phyloP scores from a whole-genome alignment of 2,329 filamentous ascomycete species.

The Colletotrichum viniferum region DNA sequence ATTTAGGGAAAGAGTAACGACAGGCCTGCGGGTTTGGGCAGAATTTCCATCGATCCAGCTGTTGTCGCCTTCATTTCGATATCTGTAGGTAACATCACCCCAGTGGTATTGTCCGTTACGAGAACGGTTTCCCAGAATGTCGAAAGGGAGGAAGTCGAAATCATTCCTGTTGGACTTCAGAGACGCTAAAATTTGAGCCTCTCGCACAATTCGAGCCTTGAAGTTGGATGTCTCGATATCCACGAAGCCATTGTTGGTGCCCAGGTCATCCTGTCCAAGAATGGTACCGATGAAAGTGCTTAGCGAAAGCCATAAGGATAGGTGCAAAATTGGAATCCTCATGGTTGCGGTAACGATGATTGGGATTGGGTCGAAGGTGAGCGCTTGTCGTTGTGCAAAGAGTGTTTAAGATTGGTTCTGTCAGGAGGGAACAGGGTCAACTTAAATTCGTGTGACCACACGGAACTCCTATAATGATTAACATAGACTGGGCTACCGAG shows the following conservation, averaged over 20 bases:
- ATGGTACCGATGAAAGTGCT: background rate
- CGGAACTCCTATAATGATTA: background rate
- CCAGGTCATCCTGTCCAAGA: background rate
- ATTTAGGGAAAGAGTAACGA: constrained; percentile 30
- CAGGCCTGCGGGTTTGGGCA: constrained; percentile 40
- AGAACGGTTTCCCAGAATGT: constrained; percentile 50
- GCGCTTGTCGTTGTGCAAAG: background rate
- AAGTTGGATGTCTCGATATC: background rate
- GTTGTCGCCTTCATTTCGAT: constrained; percentile 41
- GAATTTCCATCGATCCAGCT: constrained; percentile 54
- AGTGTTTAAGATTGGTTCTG: background rate
- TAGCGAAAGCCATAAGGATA: background rate
- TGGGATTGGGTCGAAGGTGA: background rate
- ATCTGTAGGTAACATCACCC: constrained; percentile 62
- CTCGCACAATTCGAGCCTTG: constrained; percentile 4
- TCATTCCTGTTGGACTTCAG: constrained; percentile 36
- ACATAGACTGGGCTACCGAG: background rate
- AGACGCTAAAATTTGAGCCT: constrained; percentile 53
- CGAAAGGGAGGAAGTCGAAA: constrained; percentile 62
- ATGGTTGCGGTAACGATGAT: background rate
- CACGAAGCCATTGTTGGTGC: background rate
- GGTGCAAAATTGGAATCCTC: background rate
- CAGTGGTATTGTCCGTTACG: constrained; percentile 59
- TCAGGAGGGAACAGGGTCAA: background rate
- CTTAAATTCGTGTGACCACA: background rate